Conservation (phyloP, 805 yeast genomes). For the Saturnispora diversa region DNA sequence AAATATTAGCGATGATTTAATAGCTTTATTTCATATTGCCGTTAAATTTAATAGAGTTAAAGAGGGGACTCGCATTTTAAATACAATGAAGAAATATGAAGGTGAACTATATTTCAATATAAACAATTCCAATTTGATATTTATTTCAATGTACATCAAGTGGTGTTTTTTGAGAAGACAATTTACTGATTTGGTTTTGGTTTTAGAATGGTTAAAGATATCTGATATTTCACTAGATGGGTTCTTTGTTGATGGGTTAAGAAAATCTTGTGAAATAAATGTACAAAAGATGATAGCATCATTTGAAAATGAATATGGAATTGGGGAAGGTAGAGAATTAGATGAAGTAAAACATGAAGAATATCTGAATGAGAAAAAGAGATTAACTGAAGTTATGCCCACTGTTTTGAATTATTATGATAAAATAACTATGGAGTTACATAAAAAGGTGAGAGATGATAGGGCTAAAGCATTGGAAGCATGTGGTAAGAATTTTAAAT, state of each 20-base stretch:
- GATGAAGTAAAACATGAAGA: constrained; percentile 7
- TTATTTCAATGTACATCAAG: constrained; percentile 14
- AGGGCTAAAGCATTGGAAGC: constrained; percentile 9
- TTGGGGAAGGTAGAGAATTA: constrained; percentile 2
- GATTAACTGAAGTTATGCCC: constrained; percentile 10
- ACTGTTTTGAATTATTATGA: constrained; percentile 16
- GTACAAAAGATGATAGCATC: constrained; percentile 5
- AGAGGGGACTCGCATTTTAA: constrained; percentile 4
- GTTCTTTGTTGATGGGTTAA: constrained; percentile 10
- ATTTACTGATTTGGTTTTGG: constrained; percentile 10
- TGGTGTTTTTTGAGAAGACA: constrained; percentile 11
- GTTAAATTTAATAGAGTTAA: constrained; percentile 10
- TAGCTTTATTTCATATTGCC: constrained; percentile 12
- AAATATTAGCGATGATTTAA: constrained; percentile 10
- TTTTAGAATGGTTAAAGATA: constrained; percentile 14
- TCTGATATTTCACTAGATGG: constrained; percentile 8
- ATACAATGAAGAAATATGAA: not conserved
- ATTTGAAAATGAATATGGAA: constrained; percentile 2
- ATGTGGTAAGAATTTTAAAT: constrained; percentile 10
- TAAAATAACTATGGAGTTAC: constrained; percentile 12
- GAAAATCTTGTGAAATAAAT: constrained; percentile 2
- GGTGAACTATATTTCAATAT: constrained; percentile 7
- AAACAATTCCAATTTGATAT: constrained; percentile 12
- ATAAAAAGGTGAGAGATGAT: constrained; percentile 4
- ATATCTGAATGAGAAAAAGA: constrained; percentile 7